Percentiles rank a stretch among this genome's conserved stretches.
Evolutionary conservation across 1,139 yeast genomes (phyloP).

Genomic region (Candida freyschussii): DNA sequence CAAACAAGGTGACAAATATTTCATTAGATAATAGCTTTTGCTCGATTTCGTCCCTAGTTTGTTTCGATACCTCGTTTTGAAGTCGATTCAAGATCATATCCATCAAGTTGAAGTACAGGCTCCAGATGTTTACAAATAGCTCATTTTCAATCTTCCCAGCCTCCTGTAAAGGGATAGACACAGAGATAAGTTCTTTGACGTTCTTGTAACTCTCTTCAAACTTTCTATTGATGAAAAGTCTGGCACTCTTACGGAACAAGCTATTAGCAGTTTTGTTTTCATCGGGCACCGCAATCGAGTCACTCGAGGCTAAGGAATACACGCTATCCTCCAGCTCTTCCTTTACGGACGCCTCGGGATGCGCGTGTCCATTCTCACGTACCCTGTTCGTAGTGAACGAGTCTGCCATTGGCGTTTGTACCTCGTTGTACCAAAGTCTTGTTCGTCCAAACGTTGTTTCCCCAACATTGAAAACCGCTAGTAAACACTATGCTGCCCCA

Average conservation of each 20-base stretch:
- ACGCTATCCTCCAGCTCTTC: conserved; percentile 9
- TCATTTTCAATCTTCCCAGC: conserved; percentile 12
- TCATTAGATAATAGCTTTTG: conserved; percentile 7
- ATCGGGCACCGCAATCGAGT: conserved; percentile 4
- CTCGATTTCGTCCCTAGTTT: conserved; percentile 5
- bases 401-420: too few relatives aligned
- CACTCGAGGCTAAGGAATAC: conserved; percentile 4
- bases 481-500: too few relatives aligned
- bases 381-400: too few relatives aligned
- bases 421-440: too few relatives aligned
- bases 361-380: too few relatives aligned
- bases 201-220: conserved; percentile 17
- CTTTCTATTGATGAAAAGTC: conserved; percentile 22
- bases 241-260: conserved; percentile 21
- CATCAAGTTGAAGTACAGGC: conserved; percentile 23
- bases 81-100: conserved; percentile 20
- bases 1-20: conserved; percentile 14
- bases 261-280: conserved; percentile 10
- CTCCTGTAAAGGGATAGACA: conserved; percentile 9
- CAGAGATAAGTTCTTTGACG: conserved; percentile 6
- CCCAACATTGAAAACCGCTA: too few relatives aligned
- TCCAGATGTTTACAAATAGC: conserved; percentile 20
- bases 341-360: too few relatives aligned
- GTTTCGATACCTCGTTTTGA: conserved; percentile 1
- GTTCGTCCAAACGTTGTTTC: too few relatives aligned